A percentile compares a stretch with the other conserved stretches of the same genome.
phyloP scores from a whole-genome alignment of 2,329 filamentous ascomycete species.

The Ilyonectria robusta region DNA sequence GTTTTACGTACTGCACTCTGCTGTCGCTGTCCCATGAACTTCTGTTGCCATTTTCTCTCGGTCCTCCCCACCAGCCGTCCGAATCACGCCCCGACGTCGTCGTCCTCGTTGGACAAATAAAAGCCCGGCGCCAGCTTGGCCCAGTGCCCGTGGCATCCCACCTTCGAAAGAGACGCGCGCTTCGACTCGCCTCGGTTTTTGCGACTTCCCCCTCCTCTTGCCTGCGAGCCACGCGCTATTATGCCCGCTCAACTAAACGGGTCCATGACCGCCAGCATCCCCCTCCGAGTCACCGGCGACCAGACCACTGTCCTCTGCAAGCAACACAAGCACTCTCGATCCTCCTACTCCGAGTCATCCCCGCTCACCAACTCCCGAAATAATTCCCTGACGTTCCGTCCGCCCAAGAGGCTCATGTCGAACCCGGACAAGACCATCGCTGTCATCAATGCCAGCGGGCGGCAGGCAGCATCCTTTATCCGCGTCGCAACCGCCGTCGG shows the following conservation, averaged over 20 bases:
- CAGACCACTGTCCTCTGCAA: constrained; percentile 54
- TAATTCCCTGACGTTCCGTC: constrained; percentile 73
- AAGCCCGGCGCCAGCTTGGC: constrained; percentile 37
- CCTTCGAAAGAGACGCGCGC: constrained; percentile 30
- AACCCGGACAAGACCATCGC: constrained; percentile 85
- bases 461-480: constrained; percentile 95
- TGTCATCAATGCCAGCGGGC: constrained; percentile 95
- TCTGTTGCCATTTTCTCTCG: constrained; percentile 35
- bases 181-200: constrained; percentile 20
- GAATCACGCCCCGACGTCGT: constrained; percentile 44
- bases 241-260: constrained; percentile 59
- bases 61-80: constrained; percentile 41
- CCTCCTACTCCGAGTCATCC: constrained; percentile 73
- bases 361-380: constrained; percentile 69
- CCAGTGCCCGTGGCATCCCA: constrained; percentile 33
- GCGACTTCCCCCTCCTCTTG: constrained; percentile 38
- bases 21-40: constrained; percentile 35
- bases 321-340: constrained; percentile 73
- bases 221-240: constrained; percentile 46
- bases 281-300: constrained; percentile 55
- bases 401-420: constrained; percentile 71
- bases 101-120: constrained; percentile 42
- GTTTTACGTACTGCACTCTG: constrained; percentile 54
- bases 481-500: constrained; percentile 94
- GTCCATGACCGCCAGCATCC: constrained; percentile 55